These are phyloP conservation scores for Amoebophrya sp. DNA, from an alignment of 169 alveolate genomes.

Conservation along the genomic window DNA sequence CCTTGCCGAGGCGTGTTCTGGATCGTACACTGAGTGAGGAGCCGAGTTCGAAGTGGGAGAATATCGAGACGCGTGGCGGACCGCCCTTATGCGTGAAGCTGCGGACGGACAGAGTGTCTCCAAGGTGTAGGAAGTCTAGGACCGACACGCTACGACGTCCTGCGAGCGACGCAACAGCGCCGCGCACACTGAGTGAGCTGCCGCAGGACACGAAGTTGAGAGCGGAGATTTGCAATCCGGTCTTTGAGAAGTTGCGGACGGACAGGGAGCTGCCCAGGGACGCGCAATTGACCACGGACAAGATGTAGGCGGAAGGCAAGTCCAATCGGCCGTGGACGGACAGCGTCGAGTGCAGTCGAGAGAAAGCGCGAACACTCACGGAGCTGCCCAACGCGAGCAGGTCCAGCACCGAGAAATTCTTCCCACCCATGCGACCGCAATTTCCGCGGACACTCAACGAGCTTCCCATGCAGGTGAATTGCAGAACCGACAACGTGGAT, in stretches of 20 bases:
- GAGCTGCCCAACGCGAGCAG: background rate
- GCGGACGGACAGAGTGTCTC: constrained; percentile 22
- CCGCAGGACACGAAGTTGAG: background rate
- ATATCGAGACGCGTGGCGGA: background rate
- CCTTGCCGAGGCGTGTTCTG: background rate
- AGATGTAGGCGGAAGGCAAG: no score
- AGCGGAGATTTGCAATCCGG: no score
- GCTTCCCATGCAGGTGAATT: background rate
- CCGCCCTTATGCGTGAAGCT: constrained; percentile 1
- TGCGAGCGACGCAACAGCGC: background rate
- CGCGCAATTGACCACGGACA: background rate
- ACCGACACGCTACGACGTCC: background rate
- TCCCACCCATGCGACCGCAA: no score
- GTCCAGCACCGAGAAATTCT: constrained; percentile 1
- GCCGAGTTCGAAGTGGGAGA: background rate
- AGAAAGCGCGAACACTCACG: background rate
- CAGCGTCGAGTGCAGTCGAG: no score
- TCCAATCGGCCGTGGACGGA: no score
- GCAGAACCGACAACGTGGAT: constrained; percentile 9
- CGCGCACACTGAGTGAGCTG: background rate
- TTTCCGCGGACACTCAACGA: background rate
- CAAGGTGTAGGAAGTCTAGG: background rate
- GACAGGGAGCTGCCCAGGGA: constrained; percentile 23
- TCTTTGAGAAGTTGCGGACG: constrained; percentile 6
- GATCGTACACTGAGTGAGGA: background rate